These are phyloP conservation scores for Phytophthora idaei DNA, from an alignment of 352 stramenopile genomes.

Conservation along the genomic window DNA sequence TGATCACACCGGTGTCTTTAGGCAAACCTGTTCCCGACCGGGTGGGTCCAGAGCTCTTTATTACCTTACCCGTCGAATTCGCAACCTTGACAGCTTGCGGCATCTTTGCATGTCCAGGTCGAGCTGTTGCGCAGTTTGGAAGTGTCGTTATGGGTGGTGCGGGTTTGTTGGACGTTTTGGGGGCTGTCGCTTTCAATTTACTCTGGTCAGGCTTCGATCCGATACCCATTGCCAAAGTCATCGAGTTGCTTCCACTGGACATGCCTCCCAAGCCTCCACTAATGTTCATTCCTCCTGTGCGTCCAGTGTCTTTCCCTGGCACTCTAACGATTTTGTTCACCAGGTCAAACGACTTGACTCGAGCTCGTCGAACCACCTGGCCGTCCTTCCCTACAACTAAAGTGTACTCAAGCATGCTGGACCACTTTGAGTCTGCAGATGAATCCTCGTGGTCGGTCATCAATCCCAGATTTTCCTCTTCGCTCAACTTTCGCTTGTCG, in stretches of 20 bases:
- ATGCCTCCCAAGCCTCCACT: conserved; percentile 30
- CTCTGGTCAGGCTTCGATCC: conserved; percentile 43
- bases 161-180: conserved; percentile 63
- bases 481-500: conserved; percentile 60
- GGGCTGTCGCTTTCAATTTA: conserved; percentile 43
- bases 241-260: conserved; percentile 32
- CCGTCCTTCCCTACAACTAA: conserved; percentile 84
- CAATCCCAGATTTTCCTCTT: conserved; percentile 67
- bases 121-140: conserved; percentile 60
- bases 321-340: conserved; percentile 68
- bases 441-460: conserved; percentile 81
- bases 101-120: conserved; percentile 58
- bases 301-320: conserved; percentile 64
- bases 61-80: conserved; percentile 57
- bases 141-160: conserved; percentile 59
- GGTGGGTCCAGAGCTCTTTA: conserved; percentile 44
- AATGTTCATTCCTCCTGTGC: conserved; percentile 15
- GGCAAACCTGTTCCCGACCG: conserved; percentile 43
- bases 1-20: conserved; percentile 58
- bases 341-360: conserved; percentile 84
- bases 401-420: conserved; percentile 88
- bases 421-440: conserved; percentile 82
- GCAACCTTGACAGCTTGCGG: conserved; percentile 56
- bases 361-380: conserved; percentile 79
- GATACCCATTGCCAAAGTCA: conserved; percentile 42